phyloP scores from a whole-genome alignment of 495 filamentous ascomycete genomes.

The Entonaema liquescens region DNA sequence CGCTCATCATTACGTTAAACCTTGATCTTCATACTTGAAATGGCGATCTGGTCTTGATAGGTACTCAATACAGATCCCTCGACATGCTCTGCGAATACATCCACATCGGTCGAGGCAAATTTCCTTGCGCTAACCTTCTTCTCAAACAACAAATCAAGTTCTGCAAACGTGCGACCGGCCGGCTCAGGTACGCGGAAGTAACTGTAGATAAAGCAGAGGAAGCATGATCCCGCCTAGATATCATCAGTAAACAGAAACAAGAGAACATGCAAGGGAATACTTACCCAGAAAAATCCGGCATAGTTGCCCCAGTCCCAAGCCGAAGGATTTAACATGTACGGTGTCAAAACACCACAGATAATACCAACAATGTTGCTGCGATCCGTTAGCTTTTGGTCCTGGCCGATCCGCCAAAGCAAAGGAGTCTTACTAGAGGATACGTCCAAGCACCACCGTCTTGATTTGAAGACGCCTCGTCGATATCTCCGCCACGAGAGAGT shows the following conservation, averaged over 20 bases:
- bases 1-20: slow-evolving; percentile 2
- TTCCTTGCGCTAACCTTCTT: slow-evolving; percentile 70
- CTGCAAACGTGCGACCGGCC: slow-evolving; percentile 72
- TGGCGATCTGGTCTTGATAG: slow-evolving; percentile 51
- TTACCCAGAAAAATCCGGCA: slow-evolving; percentile 83
- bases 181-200: slow-evolving; percentile 83
- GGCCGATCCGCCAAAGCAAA: no score
- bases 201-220: slow-evolving; percentile 74
- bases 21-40: slow-evolving; percentile 31
- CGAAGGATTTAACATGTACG: slow-evolving; percentile 77
- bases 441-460: slow-evolving; percentile 73
- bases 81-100: slow-evolving; percentile 72
- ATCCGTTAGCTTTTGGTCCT: slow-evolving; percentile 11
- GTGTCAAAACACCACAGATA: slow-evolving; percentile 72
- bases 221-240: slow-evolving; percentile 67
- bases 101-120: slow-evolving; percentile 69
- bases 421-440: slow-evolving; percentile 68
- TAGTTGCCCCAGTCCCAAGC: slow-evolving; percentile 81
- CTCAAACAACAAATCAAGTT: slow-evolving; percentile 79
- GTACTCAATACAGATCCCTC: slow-evolving; percentile 59
- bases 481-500: slow-evolving; percentile 78
- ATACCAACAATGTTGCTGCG: slow-evolving; percentile 34
- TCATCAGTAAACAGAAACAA: slow-evolving; percentile 4
- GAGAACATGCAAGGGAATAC: slow-evolving; percentile 12
- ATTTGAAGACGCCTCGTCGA: slow-evolving; percentile 77